Evolutionary conservation across 306 rosid genomes (phyloP).

Genomic region (Inga laurina): DNA sequence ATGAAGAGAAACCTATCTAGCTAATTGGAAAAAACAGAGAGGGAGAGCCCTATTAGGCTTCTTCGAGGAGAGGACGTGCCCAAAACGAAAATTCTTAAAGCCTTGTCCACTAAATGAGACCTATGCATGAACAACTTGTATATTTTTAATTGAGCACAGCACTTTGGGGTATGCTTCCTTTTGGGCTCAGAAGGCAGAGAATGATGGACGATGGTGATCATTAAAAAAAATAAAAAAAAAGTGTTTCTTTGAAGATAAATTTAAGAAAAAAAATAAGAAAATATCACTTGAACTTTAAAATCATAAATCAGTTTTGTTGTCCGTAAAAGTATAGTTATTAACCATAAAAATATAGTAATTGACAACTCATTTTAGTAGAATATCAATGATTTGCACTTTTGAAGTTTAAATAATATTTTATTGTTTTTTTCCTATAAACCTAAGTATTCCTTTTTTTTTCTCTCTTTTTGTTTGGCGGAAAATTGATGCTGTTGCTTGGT

Average conservation of each 20-base stretch:
- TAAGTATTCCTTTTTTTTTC: not conserved
- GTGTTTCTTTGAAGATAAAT: not conserved
- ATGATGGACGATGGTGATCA: not conserved
- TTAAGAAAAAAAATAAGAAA: not conserved
- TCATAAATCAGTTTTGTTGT: no score
- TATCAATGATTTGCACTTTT: no score
- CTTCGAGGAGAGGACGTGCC: not conserved
- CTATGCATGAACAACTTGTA: not conserved
- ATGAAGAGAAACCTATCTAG: no score
- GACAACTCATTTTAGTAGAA: no score
- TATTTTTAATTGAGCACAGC: not conserved
- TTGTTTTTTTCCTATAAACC: not conserved
- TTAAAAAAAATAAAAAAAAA: not conserved
- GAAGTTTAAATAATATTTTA: no score
- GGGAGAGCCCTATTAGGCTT: not conserved
- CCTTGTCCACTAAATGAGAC: not conserved
- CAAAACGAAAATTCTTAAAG: not conserved
- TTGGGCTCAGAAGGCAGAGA: not conserved
- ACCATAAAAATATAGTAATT: no score
- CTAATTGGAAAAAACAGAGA: no score
- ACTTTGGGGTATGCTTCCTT: not conserved
- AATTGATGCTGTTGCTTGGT: constrained; percentile 12
- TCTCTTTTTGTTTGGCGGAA: not conserved
- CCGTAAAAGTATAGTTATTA: no score
- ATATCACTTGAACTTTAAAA: no score